A percentile compares a stretch with the other conserved stretches of the same genome.
phyloP scores from a whole-genome alignment of 192 early-diverging fungal genomes.

The Gamsiella multidivaricata region DNA sequence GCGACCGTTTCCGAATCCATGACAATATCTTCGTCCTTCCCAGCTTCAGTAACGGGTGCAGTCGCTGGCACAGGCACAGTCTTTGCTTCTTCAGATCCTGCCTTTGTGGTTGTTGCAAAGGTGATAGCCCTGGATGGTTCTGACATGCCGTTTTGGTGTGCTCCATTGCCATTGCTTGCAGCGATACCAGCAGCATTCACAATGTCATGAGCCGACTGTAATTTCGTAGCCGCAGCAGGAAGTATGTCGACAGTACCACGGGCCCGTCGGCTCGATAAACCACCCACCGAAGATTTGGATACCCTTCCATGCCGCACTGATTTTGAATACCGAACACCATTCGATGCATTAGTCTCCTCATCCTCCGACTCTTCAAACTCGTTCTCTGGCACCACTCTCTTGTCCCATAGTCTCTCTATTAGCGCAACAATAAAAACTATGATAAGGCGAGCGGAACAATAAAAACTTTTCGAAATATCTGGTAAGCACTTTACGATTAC shows the following conservation, averaged over 20 bases:
- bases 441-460: too few relatives aligned
- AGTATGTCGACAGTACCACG: constrained; percentile 36
- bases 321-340: constrained; percentile 42
- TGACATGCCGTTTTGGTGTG: background rate
- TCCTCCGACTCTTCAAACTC: constrained; percentile 84
- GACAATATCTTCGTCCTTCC: constrained; percentile 36
- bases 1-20: constrained; percentile 16
- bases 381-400: constrained; percentile 72
- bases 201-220: constrained; percentile 1
- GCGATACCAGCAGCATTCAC: background rate
- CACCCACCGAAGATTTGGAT: constrained; percentile 15
- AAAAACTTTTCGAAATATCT: too few relatives aligned
- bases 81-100: too few relatives aligned
- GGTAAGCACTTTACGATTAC: background rate
- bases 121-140: too few relatives aligned
- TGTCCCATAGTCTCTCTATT: constrained; percentile 72
- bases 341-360: constrained; percentile 30
- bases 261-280: constrained; percentile 2
- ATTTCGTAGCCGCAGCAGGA: constrained; percentile 41
- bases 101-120: too few relatives aligned
- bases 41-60: background rate
- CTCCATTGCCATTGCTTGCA: background rate
- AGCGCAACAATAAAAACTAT: background rate
- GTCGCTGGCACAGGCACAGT: too few relatives aligned
- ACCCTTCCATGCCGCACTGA: constrained; percentile 26